Percentiles rank a stretch among this genome's conserved stretches.
phyloP scores from a whole-genome alignment of 2,329 filamentous ascomycete species.

The Xylaria sp. region DNA sequence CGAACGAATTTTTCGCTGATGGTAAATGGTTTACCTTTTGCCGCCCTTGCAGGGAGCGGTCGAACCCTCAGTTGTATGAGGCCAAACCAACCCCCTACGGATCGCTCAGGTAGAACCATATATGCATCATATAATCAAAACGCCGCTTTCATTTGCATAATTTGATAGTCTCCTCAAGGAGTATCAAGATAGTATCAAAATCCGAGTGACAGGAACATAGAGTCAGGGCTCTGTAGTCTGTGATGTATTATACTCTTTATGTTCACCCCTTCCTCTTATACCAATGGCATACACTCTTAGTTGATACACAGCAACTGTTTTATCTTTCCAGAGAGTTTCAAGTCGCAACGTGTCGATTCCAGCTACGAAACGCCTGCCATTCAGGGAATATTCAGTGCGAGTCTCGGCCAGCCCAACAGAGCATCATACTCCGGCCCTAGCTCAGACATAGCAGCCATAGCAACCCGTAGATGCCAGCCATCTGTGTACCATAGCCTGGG shows the following conservation, averaged over 20 bases:
- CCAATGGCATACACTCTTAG: too few species aligned
- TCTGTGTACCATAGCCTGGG: constrained; percentile 43
- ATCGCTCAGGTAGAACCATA: too few species aligned
- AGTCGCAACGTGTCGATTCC: background rate
- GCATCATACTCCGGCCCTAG: constrained; percentile 25
- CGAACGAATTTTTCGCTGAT: background rate
- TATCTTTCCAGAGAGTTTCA: background rate
- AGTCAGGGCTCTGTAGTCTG: too few species aligned
- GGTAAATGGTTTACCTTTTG: background rate
- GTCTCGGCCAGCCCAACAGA: constrained; percentile 33
- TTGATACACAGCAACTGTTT: background rate
- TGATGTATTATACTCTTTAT: too few species aligned
- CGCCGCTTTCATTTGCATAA: too few species aligned
- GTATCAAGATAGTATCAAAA: too few species aligned
- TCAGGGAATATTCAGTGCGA: background rate
- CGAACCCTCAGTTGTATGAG: background rate
- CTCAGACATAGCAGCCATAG: constrained; percentile 36
- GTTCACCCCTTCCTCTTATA: too few species aligned
- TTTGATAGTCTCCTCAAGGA: too few species aligned
- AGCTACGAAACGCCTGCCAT: background rate
- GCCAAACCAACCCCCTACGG: background rate
- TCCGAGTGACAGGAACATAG: too few species aligned
- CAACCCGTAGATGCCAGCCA: constrained; percentile 41
- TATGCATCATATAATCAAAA: too few species aligned
- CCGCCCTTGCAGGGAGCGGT: background rate